Percentiles rank a stretch among this genome's conserved stretches.
Evolutionary conservation across 441 rosid species (phyloP).

Genomic region (California macrophylla): DNA sequence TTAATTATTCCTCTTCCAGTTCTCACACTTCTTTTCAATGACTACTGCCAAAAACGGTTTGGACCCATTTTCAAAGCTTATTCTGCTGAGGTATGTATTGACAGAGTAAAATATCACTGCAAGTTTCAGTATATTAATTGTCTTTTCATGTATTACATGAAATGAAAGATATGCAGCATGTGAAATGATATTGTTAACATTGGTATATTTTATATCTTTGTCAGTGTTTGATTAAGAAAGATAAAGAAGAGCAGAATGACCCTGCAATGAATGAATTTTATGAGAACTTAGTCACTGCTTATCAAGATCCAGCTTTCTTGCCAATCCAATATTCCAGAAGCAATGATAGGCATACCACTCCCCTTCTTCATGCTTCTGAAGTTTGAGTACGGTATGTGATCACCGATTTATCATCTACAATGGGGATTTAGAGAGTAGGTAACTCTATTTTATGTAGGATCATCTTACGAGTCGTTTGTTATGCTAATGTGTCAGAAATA

Average conservation of each 20-base stretch:
- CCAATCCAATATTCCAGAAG: slow-evolving; percentile 33
- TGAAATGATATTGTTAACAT: neutral
- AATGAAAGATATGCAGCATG: neutral
- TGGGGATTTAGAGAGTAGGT: neutral
- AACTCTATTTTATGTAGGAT: neutral
- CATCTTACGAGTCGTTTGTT: neutral
- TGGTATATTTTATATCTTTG: neutral
- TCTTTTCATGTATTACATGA: neutral
- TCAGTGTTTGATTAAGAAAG: slow-evolving; percentile 76
- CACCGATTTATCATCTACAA: neutral
- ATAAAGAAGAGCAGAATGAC: slow-evolving; percentile 49
- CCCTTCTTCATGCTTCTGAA: slow-evolving; percentile 34
- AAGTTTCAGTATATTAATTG: neutral
- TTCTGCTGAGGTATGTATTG: slow-evolving; percentile 63
- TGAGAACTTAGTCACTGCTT: slow-evolving; percentile 45
- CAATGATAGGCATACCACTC: slow-evolving; percentile 31
- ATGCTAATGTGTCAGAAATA: neutral
- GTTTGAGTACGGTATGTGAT: slow-evolving; percentile 16
- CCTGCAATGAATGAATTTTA: slow-evolving; percentile 49
- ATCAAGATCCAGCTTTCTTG: slow-evolving; percentile 59
- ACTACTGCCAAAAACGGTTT: slow-evolving; percentile 90
- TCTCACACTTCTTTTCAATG: slow-evolving; percentile 80
- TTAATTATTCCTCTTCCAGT: slow-evolving; percentile 65
- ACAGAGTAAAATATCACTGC: neutral
- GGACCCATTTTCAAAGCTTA: slow-evolving; percentile 62